Conservation (phyloP, 176 grass and related monocot species). For the Musa schizocarpa region DNA sequence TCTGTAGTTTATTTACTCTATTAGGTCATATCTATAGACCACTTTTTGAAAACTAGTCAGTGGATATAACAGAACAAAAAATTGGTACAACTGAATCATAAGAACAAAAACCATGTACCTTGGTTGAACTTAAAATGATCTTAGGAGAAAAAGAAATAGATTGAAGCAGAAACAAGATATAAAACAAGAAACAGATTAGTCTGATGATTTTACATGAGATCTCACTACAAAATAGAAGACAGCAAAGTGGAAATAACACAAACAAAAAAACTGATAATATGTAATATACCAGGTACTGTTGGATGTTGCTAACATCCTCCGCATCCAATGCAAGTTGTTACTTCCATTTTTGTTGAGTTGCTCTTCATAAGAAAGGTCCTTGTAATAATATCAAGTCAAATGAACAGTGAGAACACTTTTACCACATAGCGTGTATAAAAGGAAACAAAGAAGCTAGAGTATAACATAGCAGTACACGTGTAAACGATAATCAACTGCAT, state of each 20-base stretch:
- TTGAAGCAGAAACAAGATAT: background rate
- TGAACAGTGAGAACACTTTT: background rate
- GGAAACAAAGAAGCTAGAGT: no score
- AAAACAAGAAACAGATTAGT: background rate
- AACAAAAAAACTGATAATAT: background rate
- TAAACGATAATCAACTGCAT: no score
- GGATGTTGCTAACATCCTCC: conserved; percentile 6
- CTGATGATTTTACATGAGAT: background rate
- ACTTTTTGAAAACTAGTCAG: no score
- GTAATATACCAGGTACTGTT: conserved; percentile 36
- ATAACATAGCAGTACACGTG: no score
- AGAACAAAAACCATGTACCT: no score
- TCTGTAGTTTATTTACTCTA: no score
- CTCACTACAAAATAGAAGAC: background rate
- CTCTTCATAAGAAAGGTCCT: conserved; percentile 34
- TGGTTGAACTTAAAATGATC: no score
- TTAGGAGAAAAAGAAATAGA: no score
- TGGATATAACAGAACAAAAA: no score
- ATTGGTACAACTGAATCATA: no score
- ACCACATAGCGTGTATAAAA: background rate
- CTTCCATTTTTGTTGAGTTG: conserved; percentile 27
- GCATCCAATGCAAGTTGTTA: conserved; percentile 33
- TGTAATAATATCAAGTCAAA: conserved; percentile 9
- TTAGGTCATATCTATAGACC: no score
- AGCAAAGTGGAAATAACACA: background rate